Conservation (phyloP, 1,139 yeast genomes). For the Geotrichum klebahnii region DNA sequence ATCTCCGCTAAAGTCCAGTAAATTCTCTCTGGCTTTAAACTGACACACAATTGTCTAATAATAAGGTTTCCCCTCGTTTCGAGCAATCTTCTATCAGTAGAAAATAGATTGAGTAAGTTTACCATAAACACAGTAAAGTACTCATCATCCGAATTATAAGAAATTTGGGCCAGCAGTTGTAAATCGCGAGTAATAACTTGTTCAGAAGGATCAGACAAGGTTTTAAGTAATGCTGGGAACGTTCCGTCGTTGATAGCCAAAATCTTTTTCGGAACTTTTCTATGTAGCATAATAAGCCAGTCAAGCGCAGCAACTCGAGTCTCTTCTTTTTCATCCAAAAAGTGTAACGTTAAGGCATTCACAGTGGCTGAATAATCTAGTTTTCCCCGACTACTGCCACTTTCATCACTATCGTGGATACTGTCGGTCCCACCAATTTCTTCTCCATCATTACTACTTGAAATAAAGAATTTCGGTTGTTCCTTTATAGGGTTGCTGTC, state of each 20-base stretch:
- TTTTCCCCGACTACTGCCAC: constrained; percentile 23
- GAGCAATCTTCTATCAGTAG: constrained; percentile 57
- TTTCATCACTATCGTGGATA: constrained; percentile 5
- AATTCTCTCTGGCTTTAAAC: constrained; percentile 76
- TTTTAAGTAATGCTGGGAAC: constrained; percentile 71
- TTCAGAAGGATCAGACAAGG: constrained; percentile 81
- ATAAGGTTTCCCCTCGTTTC: constrained; percentile 80
- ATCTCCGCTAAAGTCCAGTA: constrained; percentile 78
- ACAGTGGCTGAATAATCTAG: constrained; percentile 58
- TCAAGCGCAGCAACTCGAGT: constrained; percentile 83
- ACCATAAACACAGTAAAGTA: constrained; percentile 74
- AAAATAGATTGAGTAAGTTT: constrained; percentile 65
- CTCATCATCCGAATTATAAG: constrained; percentile 70
- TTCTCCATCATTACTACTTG: constrained; percentile 33
- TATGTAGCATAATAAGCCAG: constrained; percentile 83
- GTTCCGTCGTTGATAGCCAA: constrained; percentile 59
- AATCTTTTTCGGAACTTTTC: constrained; percentile 61
- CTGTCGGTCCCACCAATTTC: constrained; percentile 17
- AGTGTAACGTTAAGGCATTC: constrained; percentile 57
- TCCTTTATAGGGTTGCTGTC: background rate
- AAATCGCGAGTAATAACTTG: constrained; percentile 76
- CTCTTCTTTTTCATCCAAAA: constrained; percentile 67
- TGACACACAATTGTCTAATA: constrained; percentile 75
- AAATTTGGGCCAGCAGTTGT: constrained; percentile 71
- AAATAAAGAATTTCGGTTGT: constrained; percentile 23